Evolutionary conservation across 495 filamentous ascomycete genomes (phyloP), one percentile per base, ranked within the genome.

Genomic region (Margaritispora aquatica): DNA sequence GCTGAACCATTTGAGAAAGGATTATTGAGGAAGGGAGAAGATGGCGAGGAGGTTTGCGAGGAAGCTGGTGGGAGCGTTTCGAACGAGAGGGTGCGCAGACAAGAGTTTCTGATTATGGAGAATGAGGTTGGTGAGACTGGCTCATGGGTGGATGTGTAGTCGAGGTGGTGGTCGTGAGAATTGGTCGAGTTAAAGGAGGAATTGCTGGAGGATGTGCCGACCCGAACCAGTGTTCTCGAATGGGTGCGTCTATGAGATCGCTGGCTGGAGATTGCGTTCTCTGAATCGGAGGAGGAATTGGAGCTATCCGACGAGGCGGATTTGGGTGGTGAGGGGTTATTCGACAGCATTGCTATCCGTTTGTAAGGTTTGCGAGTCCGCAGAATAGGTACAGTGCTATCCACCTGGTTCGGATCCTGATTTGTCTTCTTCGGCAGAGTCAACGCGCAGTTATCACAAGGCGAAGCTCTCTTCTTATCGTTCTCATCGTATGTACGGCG

Each of bases 81-180:
- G 61, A 88, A 87, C 38, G 88, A 93, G 20, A 96, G 78, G 0
- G 92, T 92, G 56, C 91, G 88, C 61, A 97, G 82, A 58, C 87
- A 93, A 7, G 90, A 90, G 51, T 88, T 85, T 49, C 93, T 88
- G 27, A 96, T 80, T 24, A 92, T 82, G 20, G 92, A 88, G 70
- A 90, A 96, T n/a, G 88, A 87, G 3, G 76, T 73, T 13, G 88
- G 80, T n/a, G 84, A 80, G 0, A 87, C 75, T 7, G 92, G 89
- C 26, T 89, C 88, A 62, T 89, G 86, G 1, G 88, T 90, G 1
- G 92, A 92, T 36, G 92, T 85, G 68, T 94, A 96, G 69, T 90
- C 90, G 36, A 95, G 73, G 41, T 86, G 88, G 66, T 96, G 92
- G 1, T 83, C 85, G 66, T 97, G 92, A 24, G 75, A 68, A 58